Percentiles rank a stretch among this genome's conserved stretches.
phyloP scores from a whole-genome alignment of 805 yeast species.

The Starmera dryadoides region DNA sequence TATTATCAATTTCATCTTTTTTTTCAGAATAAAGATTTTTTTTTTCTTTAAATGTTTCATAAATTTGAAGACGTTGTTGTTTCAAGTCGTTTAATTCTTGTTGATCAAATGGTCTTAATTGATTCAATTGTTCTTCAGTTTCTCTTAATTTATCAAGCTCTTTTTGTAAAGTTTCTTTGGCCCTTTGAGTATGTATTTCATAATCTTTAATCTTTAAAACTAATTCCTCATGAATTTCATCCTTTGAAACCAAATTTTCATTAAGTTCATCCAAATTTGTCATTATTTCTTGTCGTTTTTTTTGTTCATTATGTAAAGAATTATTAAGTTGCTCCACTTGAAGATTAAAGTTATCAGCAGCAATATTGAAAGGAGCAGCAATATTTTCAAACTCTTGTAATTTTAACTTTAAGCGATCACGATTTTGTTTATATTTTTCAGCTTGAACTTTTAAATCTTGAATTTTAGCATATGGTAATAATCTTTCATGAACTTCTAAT shows the following conservation, averaged over 20 bases:
- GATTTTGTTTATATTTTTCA: slow-evolving; percentile 16
- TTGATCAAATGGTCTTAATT: neutral
- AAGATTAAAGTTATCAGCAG: slow-evolving; percentile 11
- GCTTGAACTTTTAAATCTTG: slow-evolving; percentile 25
- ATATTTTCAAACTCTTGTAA: slow-evolving; percentile 19
- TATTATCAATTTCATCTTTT: slow-evolving; percentile 7
- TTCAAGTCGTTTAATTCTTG: neutral
- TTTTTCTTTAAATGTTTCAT: slow-evolving; percentile 13
- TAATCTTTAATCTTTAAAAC: slow-evolving; percentile 7
- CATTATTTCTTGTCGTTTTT: slow-evolving; percentile 25
- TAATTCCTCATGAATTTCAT: slow-evolving; percentile 9
- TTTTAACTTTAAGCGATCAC: slow-evolving; percentile 19
- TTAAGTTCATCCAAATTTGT: slow-evolving; percentile 29
- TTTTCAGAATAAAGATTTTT: slow-evolving; percentile 15
- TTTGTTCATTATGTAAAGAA: slow-evolving; percentile 21
- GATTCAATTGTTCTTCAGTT: slow-evolving; percentile 10
- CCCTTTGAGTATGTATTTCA: slow-evolving; percentile 10
- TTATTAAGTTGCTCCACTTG: slow-evolving; percentile 23
- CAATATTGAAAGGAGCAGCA: slow-evolving; percentile 15
- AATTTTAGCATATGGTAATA: slow-evolving; percentile 41
- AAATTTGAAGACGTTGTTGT: neutral
- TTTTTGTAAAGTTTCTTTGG: slow-evolving; percentile 10
- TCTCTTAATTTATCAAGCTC: slow-evolving; percentile 11
- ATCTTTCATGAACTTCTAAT: slow-evolving; percentile 37
- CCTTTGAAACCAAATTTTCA: slow-evolving; percentile 22